phyloP scores from a whole-genome alignment of 306 rosid genomes.

The Prunus kanzakura region DNA sequence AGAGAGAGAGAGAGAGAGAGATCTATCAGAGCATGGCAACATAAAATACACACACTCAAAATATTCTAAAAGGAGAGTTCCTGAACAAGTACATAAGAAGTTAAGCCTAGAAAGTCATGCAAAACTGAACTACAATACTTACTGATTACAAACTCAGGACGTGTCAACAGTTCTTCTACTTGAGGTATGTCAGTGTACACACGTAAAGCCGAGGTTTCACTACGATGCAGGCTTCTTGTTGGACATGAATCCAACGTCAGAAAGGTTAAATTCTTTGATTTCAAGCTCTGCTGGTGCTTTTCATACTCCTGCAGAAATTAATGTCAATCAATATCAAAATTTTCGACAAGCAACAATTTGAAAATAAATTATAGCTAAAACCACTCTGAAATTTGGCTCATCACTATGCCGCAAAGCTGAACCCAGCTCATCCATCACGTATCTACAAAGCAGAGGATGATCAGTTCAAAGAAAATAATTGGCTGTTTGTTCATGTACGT shows the following conservation, averaged over 20 bases:
- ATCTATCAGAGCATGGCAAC: slow-evolving; percentile 23
- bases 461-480: slow-evolving; percentile 17
- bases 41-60: not conserved
- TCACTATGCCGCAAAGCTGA: slow-evolving; percentile 90
- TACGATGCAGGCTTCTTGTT: slow-evolving; percentile 30
- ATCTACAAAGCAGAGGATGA: slow-evolving; percentile 45
- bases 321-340: slow-evolving; percentile 23
- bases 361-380: slow-evolving; percentile 8
- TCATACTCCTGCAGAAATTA: slow-evolving; percentile 59
- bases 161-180: slow-evolving; percentile 76
- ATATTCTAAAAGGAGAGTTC: not conserved
- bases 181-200: slow-evolving; percentile 89
- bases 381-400: slow-evolving; percentile 83
- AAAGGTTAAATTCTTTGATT: slow-evolving; percentile 25
- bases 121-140: slow-evolving; percentile 33
- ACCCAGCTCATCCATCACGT: slow-evolving; percentile 94
- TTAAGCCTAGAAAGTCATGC: slow-evolving; percentile 5
- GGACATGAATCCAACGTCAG: slow-evolving; percentile 24
- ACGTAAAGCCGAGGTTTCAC: slow-evolving; percentile 41
- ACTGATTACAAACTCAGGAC: slow-evolving; percentile 70
- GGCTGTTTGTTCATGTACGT: not conserved
- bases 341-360: slow-evolving; percentile 11
- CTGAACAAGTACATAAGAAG: not conserved
- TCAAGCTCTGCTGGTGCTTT: slow-evolving; percentile 51
- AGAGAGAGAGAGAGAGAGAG: slow-evolving; percentile 3